Percentiles rank a stretch among this genome's conserved stretches.
Conservation (phyloP, 192 early-diverging fungal genomes). For the Linnemannia elongata region DNA sequence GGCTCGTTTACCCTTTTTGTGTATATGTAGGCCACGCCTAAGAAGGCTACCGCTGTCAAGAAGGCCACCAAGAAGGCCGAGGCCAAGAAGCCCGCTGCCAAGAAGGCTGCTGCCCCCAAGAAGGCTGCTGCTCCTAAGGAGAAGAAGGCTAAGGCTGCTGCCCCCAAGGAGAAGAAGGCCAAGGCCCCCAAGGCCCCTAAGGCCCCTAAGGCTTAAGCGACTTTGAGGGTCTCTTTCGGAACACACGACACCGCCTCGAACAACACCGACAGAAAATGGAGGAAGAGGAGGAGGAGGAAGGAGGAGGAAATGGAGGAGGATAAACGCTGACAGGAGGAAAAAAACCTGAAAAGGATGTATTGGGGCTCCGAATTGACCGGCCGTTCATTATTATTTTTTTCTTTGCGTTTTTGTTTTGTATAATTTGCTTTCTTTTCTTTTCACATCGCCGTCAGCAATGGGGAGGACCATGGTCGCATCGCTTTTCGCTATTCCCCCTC, state of each 20-base stretch:
- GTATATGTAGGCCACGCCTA: constrained; percentile 51
- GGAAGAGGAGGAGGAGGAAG: background rate
- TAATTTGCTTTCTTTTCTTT: constrained; percentile 10
- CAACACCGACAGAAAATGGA: background rate
- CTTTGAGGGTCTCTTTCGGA: background rate
- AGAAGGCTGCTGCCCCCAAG: constrained; percentile 67
- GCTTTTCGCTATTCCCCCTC: constrained; percentile 30
- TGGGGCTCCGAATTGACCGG: constrained; percentile 15
- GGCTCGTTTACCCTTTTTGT: background rate
- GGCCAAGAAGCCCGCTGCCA: constrained; percentile 61
- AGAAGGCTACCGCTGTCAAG: constrained; percentile 62
- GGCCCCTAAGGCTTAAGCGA: background rate
- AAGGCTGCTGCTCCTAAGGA: constrained; percentile 59
- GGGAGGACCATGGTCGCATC: constrained; percentile 10
- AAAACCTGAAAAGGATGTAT: constrained; percentile 20
- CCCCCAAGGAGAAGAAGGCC: constrained; percentile 58
- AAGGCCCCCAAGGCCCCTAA: constrained; percentile 54
- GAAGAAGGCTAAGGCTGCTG: constrained; percentile 56
- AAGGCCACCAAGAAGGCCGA: constrained; percentile 65
- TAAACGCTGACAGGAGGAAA: background rate
- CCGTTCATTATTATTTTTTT: constrained; percentile 18
- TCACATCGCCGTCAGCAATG: constrained; percentile 16
- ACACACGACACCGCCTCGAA: background rate
- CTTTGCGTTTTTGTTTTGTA: constrained; percentile 19
- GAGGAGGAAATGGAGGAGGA: constrained; percentile 4